Evolutionary conservation across 345 rosid species (phyloP), one percentile per base, ranked within the genome.

Genomic region (Adansonia digitata): DNA sequence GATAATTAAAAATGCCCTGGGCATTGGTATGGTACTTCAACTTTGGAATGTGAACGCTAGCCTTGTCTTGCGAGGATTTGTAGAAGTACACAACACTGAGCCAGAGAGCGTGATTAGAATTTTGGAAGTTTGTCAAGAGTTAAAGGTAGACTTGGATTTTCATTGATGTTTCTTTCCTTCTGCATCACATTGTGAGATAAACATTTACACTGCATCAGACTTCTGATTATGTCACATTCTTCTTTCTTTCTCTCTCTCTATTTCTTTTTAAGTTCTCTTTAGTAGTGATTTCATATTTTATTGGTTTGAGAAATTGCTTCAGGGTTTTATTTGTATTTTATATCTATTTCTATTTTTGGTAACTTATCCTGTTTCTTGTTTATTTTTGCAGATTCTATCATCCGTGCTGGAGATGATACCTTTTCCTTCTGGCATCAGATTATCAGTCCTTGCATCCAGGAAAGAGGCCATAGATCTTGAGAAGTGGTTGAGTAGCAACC

Each of bases 361-460:
- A 14, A 59, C 15, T 27, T 40, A 27, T 69, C 45, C 12, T 3
- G 22, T 81, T 74, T 51, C 59, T 52, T n/a, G 31, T 61, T 46
- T 48, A 49, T 22, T 77, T 39, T 69, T 84, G 74, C 90, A 95
- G 99, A 93, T 95, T 78, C 75, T 95, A 59, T 72, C 85, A 60
- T 73, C 78, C 55, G 94, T 93, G 34, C 77, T 95, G 77, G 97
- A 93, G 80, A 82, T 85, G 86, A 80, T 91, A 69, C 96, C 99
- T 73, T 83, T 83, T 77, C 78, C 92, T 66, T 83, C 75, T 62
- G 87, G 91, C 72, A 85, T 95, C 70, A 85, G 91, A 85, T 82
- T 95, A 79, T 96, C 98, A 34, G 91, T 90, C 60, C 86, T 91
- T 79, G 99, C 98, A 75, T 89, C 98, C 69, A 75, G 81, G 74